These are phyloP conservation scores for Poa pratensis DNA, from an alignment of 176 grass and related monocot genomes.

Conservation along the genomic window DNA sequence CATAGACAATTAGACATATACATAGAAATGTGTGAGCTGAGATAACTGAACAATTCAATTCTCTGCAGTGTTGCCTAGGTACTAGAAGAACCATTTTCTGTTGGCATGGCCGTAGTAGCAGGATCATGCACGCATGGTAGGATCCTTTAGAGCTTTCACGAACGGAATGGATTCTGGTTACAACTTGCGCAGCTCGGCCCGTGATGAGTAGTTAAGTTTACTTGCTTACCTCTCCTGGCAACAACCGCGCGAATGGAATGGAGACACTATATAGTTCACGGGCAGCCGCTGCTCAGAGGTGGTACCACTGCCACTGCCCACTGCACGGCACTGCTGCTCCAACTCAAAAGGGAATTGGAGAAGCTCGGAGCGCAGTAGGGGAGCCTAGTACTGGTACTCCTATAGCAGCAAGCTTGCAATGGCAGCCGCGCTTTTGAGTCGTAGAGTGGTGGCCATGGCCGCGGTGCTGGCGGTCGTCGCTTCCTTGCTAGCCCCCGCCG, in stretches of 20 bases:
- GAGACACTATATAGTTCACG: conserved; percentile 29
- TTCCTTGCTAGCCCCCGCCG: background rate
- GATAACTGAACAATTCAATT: background rate
- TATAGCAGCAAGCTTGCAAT: background rate
- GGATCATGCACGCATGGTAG: background rate
- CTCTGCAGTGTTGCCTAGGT: background rate
- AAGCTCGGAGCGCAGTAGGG: background rate
- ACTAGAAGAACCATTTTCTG: background rate
- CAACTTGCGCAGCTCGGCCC: background rate
- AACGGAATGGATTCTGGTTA: background rate
- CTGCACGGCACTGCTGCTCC: conserved; percentile 7
- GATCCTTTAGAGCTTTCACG: conserved; percentile 13
- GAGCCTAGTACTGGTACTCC: background rate
- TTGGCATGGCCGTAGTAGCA: background rate
- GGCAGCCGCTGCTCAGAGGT: conserved; percentile 19
- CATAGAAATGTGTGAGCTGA: background rate
- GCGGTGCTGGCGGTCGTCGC: too few relatives aligned
- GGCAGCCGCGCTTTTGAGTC: background rate
- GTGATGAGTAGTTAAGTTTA: background rate
- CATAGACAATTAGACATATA: background rate
- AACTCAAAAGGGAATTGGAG: background rate
- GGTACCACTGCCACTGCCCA: background rate
- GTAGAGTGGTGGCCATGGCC: background rate
- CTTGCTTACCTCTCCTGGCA: background rate
- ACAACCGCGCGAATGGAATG: conserved; percentile 17